phyloP scores from a whole-genome alignment of 2,329 filamentous ascomycete genomes.

The Cladosporium sp. region DNA sequence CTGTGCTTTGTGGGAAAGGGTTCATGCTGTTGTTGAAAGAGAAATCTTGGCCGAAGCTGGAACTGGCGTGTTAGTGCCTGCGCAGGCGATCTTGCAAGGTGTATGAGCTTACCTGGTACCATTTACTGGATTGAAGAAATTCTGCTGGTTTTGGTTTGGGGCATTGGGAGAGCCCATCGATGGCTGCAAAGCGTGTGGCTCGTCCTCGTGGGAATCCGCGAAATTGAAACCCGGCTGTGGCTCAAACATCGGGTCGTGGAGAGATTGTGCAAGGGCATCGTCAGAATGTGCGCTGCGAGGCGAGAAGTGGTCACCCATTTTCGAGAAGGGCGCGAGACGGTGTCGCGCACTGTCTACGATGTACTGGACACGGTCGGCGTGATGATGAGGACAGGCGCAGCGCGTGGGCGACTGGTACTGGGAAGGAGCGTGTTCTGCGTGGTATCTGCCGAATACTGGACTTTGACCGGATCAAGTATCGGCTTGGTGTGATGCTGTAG shows the following conservation, averaged over 20 bases:
- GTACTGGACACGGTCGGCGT: background rate
- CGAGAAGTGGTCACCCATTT: slow-evolving; percentile 8
- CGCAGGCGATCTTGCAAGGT: background rate
- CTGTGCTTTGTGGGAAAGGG: background rate
- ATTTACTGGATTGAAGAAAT: slow-evolving; percentile 4
- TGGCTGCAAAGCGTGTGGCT: slow-evolving; percentile 21
- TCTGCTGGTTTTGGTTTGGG: background rate
- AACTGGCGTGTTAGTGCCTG: background rate
- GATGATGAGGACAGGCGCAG: background rate
- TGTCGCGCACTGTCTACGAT: background rate
- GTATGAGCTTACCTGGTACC: background rate
- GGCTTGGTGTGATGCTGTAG: background rate
- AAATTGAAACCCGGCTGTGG: slow-evolving; percentile 24
- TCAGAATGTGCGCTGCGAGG: slow-evolving; percentile 9
- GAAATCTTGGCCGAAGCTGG: slow-evolving; percentile 4
- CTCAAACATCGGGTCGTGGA: slow-evolving; percentile 24
- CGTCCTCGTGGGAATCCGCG: slow-evolving; percentile 18
- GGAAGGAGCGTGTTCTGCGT: background rate
- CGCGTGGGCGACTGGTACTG: background rate
- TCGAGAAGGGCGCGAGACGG: background rate
- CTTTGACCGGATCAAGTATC: background rate
- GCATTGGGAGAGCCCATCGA: slow-evolving; percentile 15
- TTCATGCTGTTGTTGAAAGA: background rate
- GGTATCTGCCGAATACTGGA: background rate
- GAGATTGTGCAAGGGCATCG: slow-evolving; percentile 7